Evolutionary conservation across 169 alveolate genomes (phyloP), one percentile per base, ranked within the genome.

Genomic region (Plasmodium blacklocki): DNA sequence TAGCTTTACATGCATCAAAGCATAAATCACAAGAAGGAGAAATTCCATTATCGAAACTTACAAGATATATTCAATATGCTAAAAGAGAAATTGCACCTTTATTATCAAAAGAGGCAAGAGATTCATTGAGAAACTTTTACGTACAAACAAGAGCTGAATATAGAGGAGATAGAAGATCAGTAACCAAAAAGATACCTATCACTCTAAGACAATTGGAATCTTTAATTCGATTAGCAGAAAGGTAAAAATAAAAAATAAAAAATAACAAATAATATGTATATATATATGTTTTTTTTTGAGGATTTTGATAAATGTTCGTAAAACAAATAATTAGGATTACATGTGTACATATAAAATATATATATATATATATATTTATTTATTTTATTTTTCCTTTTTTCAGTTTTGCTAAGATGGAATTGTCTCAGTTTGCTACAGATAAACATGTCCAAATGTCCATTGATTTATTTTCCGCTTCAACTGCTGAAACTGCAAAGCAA

Each of bases 201-300:
- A 99, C 99, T 12, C 98, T 99, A 26, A 96, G 99, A 45, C 99
- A 99, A 95, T 95, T 99, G 43, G 99, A 99, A 93, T 99, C 99
- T 19, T 95, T 99, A 47, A 98, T 98, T 39, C 97, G 99, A 73
- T 74, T 98, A 12, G 96, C 99, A 18, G 99, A 98, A 92, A 95
- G 96, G 92, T 85, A 9, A 12, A 67, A 32, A 26, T 3, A 8
- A 29, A 26, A 5, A 54, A 45, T 21, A 1, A 26, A 26, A 1
- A 26, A 26, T 26, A 7, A 39, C 12, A 14, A 14, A 26, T 26
- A 32, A 32, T 32, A 32, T 32, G 0, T 12, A 43, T 26, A 39
- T 63, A 2, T 71, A 19, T 32, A 0, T 70, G 4, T 2, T 4
- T 23, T 21, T 21, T 54, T 19, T 8, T 56, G 15, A 45, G 66